Evolutionary conservation across 2,329 filamentous ascomycete species (phyloP).

Genomic region (Claviceps humidiphila): DNA sequence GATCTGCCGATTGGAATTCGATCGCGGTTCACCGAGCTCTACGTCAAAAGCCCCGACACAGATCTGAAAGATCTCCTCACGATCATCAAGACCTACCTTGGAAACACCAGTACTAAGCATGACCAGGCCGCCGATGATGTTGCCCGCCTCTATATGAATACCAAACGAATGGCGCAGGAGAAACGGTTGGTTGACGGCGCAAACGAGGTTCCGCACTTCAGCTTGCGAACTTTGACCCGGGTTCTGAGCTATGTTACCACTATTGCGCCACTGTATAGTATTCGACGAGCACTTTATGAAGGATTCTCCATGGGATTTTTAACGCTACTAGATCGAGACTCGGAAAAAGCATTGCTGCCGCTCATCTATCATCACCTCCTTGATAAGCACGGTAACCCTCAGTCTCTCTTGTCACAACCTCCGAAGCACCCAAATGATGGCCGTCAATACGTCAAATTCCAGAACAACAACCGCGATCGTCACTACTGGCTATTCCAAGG

Average conservation of each 20-base stretch:
- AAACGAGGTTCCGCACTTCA: conserved; percentile 93
- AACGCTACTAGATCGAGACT: conserved; percentile 72
- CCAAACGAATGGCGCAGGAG: conserved; percentile 66
- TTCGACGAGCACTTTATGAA: conserved; percentile 79
- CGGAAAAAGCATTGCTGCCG: conserved; percentile 65
- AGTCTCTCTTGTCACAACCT: conserved; percentile 62
- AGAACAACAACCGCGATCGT: conserved; percentile 46
- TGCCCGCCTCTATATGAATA: conserved; percentile 75
- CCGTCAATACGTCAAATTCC: conserved; percentile 67
- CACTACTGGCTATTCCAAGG: conserved; percentile 89
- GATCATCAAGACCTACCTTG: conserved; percentile 82
- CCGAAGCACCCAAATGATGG: conserved; percentile 68
- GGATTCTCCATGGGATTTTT: conserved; percentile 98
- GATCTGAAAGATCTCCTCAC: conserved; percentile 75
- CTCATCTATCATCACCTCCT: conserved; percentile 73
- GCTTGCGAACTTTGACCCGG: conserved; percentile 82
- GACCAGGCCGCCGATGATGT: conserved; percentile 67
- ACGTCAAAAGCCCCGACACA: conserved; percentile 79
- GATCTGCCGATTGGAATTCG: conserved; percentile 81
- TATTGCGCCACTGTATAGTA: conserved; percentile 69
- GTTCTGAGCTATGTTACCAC: conserved; percentile 79
- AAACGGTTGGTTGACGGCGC: conserved; percentile 82
- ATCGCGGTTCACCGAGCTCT: conserved; percentile 90
- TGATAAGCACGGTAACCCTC: conserved; percentile 50
- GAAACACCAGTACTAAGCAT: conserved; percentile 55